Evolutionary conservation across 2,329 filamentous ascomycete species (phyloP).

Genomic region (Pseudogymnoascus sp.): DNA sequence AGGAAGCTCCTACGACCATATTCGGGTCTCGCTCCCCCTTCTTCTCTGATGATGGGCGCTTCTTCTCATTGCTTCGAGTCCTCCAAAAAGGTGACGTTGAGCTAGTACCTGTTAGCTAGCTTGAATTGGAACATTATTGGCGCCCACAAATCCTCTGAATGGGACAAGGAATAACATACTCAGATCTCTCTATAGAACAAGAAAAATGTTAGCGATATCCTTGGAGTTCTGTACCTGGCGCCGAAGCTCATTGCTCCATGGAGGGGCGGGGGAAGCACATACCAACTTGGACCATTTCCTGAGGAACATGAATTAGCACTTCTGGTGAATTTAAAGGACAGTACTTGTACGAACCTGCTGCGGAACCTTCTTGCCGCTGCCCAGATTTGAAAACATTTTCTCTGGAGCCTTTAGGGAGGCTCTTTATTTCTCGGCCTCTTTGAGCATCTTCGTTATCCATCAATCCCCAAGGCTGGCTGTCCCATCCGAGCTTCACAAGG

Average conservation of each 20-base stretch:
- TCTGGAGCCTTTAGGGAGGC: neutral
- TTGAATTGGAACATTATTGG: constrained; percentile 9
- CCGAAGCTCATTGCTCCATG: neutral
- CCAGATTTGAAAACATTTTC: constrained; percentile 58
- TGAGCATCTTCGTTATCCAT: constrained; percentile 3
- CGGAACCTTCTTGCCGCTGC: constrained; percentile 59
- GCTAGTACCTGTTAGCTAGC: constrained; percentile 40
- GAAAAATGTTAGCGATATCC: constrained; percentile 17
- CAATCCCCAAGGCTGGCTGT: constrained; percentile 9
- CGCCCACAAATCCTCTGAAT: constrained; percentile 9
- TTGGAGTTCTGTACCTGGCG: neutral
- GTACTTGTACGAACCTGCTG: constrained; percentile 54
- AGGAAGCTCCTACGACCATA: constrained; percentile 85
- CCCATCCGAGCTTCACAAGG: constrained; percentile 6
- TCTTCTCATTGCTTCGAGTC: constrained; percentile 49
- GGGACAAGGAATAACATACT: constrained; percentile 42
- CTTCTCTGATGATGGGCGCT: constrained; percentile 45
- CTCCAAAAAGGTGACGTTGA: constrained; percentile 87
- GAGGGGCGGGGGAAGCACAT: constrained; percentile 41
- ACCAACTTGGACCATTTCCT: constrained; percentile 99
- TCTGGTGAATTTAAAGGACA: constrained; percentile 9
- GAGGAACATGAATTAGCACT: constrained; percentile 29
- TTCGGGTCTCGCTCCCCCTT: constrained; percentile 52
- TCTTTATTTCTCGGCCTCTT: constrained; percentile 1
- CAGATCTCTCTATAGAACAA: constrained; percentile 47